Evolutionary conservation across 345 rosid genomes (phyloP).

Genomic region (Psidium friedrichsthalianum): DNA sequence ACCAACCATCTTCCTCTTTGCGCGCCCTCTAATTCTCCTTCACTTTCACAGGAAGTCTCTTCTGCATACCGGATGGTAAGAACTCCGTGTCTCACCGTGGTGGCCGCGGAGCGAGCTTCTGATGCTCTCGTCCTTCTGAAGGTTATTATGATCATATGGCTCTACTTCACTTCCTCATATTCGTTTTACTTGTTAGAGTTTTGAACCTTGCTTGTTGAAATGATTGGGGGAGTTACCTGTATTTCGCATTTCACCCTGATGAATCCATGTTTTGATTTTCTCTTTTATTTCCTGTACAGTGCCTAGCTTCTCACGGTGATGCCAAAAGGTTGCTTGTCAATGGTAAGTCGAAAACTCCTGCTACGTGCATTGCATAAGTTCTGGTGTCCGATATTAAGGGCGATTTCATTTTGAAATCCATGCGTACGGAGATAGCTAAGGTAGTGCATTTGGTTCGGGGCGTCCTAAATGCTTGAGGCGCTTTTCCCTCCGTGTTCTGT

Average conservation of each 20-base stretch:
- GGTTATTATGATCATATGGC: conserved; percentile 7
- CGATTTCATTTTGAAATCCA: background rate
- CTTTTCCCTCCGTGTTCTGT: background rate
- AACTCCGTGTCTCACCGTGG: conserved; percentile 14
- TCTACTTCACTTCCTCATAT: background rate
- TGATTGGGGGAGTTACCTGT: background rate
- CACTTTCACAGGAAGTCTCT: conserved; percentile 33
- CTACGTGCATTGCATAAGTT: background rate
- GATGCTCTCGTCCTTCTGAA: conserved; percentile 46
- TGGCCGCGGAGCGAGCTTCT: conserved; percentile 19
- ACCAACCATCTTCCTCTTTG: background rate
- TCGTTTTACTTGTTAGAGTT: background rate
- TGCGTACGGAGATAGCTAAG: background rate
- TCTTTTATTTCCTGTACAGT: conserved; percentile 12
- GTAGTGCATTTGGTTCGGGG: background rate
- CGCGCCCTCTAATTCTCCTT: background rate
- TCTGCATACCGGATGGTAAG: conserved; percentile 17
- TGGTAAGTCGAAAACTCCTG: conserved; percentile 20
- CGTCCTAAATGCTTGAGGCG: background rate
- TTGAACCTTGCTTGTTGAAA: background rate
- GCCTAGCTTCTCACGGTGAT: conserved; percentile 43
- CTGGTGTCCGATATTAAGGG: background rate
- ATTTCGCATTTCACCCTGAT: background rate
- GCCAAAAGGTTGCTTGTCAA: conserved; percentile 26
- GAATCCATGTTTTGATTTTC: background rate